Base-by-base conservation (phyloP, 805 yeast genomes). In the Hanseniaspora clermontiae region DNA sequence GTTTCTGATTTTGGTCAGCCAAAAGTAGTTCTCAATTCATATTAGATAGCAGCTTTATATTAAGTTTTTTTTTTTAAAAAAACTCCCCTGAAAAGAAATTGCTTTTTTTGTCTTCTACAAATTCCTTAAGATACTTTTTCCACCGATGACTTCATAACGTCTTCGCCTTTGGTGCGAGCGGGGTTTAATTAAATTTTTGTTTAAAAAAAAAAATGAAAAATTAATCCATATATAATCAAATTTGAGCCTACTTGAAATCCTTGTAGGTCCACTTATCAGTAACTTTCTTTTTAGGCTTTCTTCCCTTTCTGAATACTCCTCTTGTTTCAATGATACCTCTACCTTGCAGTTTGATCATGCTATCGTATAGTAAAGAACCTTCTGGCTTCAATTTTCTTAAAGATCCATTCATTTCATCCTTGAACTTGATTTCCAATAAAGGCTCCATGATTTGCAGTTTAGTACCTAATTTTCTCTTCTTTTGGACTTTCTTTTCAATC, bases 231-330 rank as follows among this genome's bases (percentile, higher is more conserved):
- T 29, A 46, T 38, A 31, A 31, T 29, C 32, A 40, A 39, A 20
- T 14, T 5, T 57, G 48, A 42, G 15, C 51, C 64, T 74, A 83
- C 71, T 83, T 83, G 66, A 86, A 87, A 71, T 91, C 95, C 73
- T 91, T 91, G 72, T 85, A 87, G 37, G 90, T 78, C 95, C 95
- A 88, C 72, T 90, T 91, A 69, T 91, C 96, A 34, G 95, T 85
- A 60, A 84, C 71, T 74, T 84, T 87, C 58, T 77, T 83, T 62
- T 81, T 76, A 65, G 83, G 84, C 67, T 79, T 83, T 66, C 84
- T 79, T 68, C 79, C 80, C 61, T 75, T 76, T 58, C 79, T 81
- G 42, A 65, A 61, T 12, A 84, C 87, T 39, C 82, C 77, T 71
- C 97, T 80, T 6, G 95, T 75, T 70, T 91, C 98, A 57, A 93